Conservation (phyloP, 306 rosid species). For the Sicyos edulis region DNA sequence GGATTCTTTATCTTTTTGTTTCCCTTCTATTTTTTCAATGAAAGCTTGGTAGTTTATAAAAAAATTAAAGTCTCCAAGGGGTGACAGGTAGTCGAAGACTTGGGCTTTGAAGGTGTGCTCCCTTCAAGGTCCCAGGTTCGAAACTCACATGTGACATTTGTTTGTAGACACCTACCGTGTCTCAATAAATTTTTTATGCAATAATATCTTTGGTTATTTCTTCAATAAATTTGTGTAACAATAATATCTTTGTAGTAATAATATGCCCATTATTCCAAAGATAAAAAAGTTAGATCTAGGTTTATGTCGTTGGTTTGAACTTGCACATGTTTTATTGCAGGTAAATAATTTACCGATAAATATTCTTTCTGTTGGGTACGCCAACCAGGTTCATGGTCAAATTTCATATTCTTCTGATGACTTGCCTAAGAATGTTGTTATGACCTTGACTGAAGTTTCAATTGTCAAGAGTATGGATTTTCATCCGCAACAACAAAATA, state of each 20-base stretch:
- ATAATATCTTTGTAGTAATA: too few relatives aligned
- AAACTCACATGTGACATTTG: too few relatives aligned
- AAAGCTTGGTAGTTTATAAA: too few relatives aligned
- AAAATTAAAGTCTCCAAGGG: too few relatives aligned
- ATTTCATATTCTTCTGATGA: slow-evolving; percentile 84
- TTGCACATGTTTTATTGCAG: slow-evolving; percentile 41
- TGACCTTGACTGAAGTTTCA: slow-evolving; percentile 70
- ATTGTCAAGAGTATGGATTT: slow-evolving; percentile 89
- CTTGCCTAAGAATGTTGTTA: slow-evolving; percentile 76
- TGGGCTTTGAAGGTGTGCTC: too few relatives aligned
- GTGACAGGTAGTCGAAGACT: too few relatives aligned
- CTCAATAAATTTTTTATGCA: too few relatives aligned
- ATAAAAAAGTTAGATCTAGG: not conserved
- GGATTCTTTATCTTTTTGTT: too few relatives aligned
- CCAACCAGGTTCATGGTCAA: slow-evolving; percentile 81
- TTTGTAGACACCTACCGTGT: too few relatives aligned
- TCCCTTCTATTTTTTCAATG: too few relatives aligned
- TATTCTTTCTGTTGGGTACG: slow-evolving; percentile 63
- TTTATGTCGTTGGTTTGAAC: slow-evolving; percentile 25
- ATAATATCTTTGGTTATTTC: not conserved
- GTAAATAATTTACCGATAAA: slow-evolving; percentile 75
- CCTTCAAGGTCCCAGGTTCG: too few relatives aligned
- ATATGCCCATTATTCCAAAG: too few relatives aligned
- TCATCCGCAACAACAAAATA: slow-evolving; percentile 81
- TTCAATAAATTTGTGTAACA: not conserved